These are phyloP conservation scores for Botrytis deweyae DNA, from an alignment of 2,329 filamentous ascomycete genomes.

Conservation along the genomic window DNA sequence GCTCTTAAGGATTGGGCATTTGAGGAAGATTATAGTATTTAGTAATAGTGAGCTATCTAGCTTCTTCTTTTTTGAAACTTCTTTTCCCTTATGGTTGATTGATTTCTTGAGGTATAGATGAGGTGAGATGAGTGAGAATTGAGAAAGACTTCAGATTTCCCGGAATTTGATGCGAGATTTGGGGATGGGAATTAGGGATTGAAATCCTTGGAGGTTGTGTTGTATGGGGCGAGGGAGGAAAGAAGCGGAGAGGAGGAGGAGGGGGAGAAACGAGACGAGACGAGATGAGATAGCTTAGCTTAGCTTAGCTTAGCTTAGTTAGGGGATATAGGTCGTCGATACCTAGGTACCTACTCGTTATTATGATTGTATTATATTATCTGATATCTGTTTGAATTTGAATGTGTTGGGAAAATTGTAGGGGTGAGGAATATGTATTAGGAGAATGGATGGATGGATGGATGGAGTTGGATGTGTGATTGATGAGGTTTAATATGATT, in stretches of 20 bases:
- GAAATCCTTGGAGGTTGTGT: neutral
- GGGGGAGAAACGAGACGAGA: neutral
- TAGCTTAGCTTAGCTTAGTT: neutral
- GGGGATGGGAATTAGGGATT: neutral
- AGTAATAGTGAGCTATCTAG: neutral
- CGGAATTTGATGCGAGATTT: neutral
- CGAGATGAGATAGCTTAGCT: neutral
- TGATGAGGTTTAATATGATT: neutral
- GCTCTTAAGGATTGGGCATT: neutral
- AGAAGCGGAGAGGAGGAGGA: neutral
- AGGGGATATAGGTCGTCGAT: neutral
- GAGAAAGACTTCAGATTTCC: neutral
- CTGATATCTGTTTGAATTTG: neutral
- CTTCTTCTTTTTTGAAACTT: neutral
- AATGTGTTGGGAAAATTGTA: too few relatives aligned
- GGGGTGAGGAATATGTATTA: too few relatives aligned
- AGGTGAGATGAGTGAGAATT: neutral
- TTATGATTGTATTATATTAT: neutral
- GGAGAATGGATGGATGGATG: too few relatives aligned
- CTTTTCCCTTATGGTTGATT: neutral
- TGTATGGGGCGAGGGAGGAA: neutral
- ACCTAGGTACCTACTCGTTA: neutral
- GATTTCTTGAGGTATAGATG: neutral
- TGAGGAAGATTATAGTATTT: neutral
- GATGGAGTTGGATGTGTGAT: neutral